Evolutionary conservation across 2,329 filamentous ascomycete species (phyloP), one percentile per base, ranked within the genome.

Genomic region (Fusarium kyushuense): DNA sequence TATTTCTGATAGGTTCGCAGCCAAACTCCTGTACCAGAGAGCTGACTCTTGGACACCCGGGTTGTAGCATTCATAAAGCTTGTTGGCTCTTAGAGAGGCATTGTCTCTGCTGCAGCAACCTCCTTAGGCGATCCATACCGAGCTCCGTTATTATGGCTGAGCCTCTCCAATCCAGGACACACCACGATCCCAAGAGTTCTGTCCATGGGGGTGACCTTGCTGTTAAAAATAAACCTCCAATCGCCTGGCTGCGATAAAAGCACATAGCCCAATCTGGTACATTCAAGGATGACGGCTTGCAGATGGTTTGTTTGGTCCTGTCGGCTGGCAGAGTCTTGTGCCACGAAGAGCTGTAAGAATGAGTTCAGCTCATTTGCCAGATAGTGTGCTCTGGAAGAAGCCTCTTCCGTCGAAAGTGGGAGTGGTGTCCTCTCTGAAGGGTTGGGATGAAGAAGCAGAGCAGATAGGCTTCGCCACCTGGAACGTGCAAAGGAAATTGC

Each of bases 181-280:
- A 78, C 71, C 7, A 78, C 70, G 1, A 73, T 35, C 32, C 25
- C 49, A 2, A 48, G 25, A 40, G 54, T 13, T 38, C 35, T 45
- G 14, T 41, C 48, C 29, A 14, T 10, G 2, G 38, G 21, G 23
- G 41, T 23, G 21, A 23, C 41, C 12, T 38, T 60, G 32, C 25
- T 55, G 3, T 46, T 59, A 54, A 75, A 76, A 16, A 75, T 57
- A 51, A 81, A 78, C 2, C 63, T 56, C 73, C 78, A 82, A 33
- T 82, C 80, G 10, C 74, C 73, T 1, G 80, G 80, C 51, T 84
- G 81, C 6, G 81, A 83, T 32, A 83, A 72, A 9, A 84, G 52
- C 19, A 79, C 53, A 58, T 82, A 81, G 13, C 82, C 82, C 27
- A 83, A 72, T 49, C 76, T 79, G 19, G 79, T 72, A 36, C 77